Base-by-base conservation (phyloP, 2,329 filamentous ascomycete genomes). In the Fusarium oligoseptatum region DNA sequence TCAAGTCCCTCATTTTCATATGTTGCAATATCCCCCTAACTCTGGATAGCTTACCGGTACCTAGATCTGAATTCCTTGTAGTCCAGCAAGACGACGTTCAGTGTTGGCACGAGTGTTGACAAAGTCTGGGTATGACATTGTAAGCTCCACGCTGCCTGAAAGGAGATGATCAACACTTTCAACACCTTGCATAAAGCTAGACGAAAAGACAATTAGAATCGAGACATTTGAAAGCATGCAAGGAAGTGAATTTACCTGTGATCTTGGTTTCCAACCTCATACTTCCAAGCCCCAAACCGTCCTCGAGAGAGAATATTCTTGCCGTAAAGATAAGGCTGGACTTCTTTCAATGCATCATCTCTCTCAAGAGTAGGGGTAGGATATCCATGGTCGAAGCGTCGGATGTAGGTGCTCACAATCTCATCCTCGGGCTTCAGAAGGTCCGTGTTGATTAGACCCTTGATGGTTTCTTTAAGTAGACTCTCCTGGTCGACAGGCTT, bases 371-470 rank as follows among this genome's bases (percentile, higher is more conserved):
- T 91, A 27, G 97, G 97, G 17, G 97, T 99, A 72, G 97, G 97
- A 89, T 99, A 99, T 77, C 97, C 97, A 88, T 98, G 97, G 84
- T 98, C 94, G 85, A 99, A 99, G 85, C 94, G 92, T 85, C 97
- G 95, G 90, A 98, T 94, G 89, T 99, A 99, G 76, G 95, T 98
- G 62, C 95, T 98, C 80, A 99, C 95, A 76, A 99, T 97, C 87
- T 98, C 96, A 80, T 98, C 97, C 64, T 90, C 89, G 63, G 96
- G 88, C 85, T 92, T 91, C 85, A 99, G 92, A 94, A 99, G 97
- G 77, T 97, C 93, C n/a, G 97, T 99, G 90, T 98, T 98, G 89
- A 99, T 90, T 58, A 98, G 92, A 81, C 97, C 97, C 87, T 97
- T 93, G 83, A 99, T 98, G 81, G 91, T 96, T 81, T 98, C 95